Evolutionary conservation across 257 asterid genomes (phyloP), one percentile per base, ranked within the genome.

Genomic region (Capsicum pubescens): DNA sequence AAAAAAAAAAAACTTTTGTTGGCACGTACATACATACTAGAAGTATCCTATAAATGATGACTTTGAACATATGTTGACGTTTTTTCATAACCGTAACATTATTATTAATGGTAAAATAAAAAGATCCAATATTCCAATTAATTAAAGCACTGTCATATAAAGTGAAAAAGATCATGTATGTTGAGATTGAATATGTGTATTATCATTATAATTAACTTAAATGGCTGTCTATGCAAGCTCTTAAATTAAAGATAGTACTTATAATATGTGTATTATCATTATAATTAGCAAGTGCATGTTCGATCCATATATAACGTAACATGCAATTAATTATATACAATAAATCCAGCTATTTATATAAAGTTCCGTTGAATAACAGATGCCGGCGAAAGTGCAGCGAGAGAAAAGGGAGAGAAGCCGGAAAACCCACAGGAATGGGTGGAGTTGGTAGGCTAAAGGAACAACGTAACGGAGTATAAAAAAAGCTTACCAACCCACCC

Each of bases 341-440:
- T 44, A 4, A 4, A 44, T 44, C 7, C 8, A 6, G 48, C 8
- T 60, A 60, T 60, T 60, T 60, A 2, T 60, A 2, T 60, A n/a
- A n/a, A 60, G 0, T n/a, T 60, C 6, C 32, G 6, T 8, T 59
- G 7, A 60, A 3, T 7, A 36, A 36, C 7, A 67, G 7, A 36
- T 36, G 36, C 2, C 12, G 55, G 3, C 11, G 2, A 32, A 39
- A 32, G 14, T 19, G 46, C 58, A 83, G 69, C 32, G 5, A 48
- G 83, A 86, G 68, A 85, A 86, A 82, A 36, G 87, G 81, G 87
- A 81, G 87, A 32, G 63, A 86, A 71, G n/a, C 72, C 59, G 84
- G 77, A 80, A 83, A 89, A 89, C 21, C 88, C 78, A 68, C 57
- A 61, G 90, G 91, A 87, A 90, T 87, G 91, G 91, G 91, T 86